These are phyloP conservation scores for Tetrapisispora namnaoensis DNA, from an alignment of 805 yeast genomes.

Conservation along the genomic window DNA sequence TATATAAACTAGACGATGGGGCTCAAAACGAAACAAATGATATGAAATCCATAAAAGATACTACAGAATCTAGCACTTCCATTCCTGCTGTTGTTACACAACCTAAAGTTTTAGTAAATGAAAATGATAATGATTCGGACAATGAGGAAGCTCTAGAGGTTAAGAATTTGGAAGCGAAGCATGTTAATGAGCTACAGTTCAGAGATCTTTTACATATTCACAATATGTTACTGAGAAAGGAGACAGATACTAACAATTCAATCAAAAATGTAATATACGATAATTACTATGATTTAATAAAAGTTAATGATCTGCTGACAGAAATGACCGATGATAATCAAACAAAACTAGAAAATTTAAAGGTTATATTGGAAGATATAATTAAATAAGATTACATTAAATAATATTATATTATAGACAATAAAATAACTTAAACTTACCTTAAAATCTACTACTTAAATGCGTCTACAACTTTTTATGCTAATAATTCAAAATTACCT, in stretches of 20 bases:
- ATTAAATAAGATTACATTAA: neutral
- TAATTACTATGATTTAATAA: conserved; percentile 64
- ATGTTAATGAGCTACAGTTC: conserved; percentile 11
- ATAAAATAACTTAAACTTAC: too few relatives aligned
- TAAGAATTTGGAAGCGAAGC: conserved; percentile 5
- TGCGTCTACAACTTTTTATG: neutral
- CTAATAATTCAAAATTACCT: conserved; percentile 40
- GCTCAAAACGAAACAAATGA: neutral
- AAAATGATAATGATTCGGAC: neutral
- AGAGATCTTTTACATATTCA: conserved; percentile 20
- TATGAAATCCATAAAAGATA: neutral
- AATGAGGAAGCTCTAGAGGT: neutral
- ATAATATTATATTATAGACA: neutral
- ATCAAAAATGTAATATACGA: conserved; percentile 66
- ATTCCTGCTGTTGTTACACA: neutral
- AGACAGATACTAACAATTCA: conserved; percentile 30
- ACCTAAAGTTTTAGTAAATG: neutral
- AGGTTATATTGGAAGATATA: conserved; percentile 8
- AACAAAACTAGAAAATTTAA: conserved; percentile 7
- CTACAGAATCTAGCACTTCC: too few relatives aligned
- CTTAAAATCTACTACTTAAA: too few relatives aligned
- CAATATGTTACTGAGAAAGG: conserved; percentile 21
- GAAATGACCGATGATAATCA: conserved; percentile 5
- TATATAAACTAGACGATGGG: conserved; percentile 13
- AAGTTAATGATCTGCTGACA: conserved; percentile 46